Conservation (phyloP, 164 flowering plant genomes). For the Stephania cephalantha region DNA sequence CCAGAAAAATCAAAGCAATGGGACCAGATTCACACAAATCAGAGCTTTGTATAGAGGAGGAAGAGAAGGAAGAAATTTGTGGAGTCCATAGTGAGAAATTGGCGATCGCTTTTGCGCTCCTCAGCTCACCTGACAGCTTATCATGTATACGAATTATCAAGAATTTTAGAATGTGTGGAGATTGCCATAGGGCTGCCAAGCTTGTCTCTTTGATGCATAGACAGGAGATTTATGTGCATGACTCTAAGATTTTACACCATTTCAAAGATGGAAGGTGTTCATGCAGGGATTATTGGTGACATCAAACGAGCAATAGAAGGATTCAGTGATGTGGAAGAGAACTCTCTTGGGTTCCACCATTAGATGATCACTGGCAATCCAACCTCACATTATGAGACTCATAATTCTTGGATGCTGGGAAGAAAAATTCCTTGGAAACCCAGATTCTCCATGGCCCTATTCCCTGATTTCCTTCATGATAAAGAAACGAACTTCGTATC, state of each 20-base stretch:
- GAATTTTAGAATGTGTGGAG: conserved; percentile 21
- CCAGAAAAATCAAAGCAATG: conserved; percentile 7
- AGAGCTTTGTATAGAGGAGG: conserved; percentile 20
- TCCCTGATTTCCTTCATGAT: background rate
- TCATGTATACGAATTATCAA: conserved; percentile 20
- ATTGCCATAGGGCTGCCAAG: conserved; percentile 22
- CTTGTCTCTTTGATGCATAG: conserved; percentile 13
- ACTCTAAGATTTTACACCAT: conserved; percentile 21
- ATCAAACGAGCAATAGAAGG: background rate
- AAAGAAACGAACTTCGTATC: background rate
- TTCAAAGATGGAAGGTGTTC: conserved; percentile 28
- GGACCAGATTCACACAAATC: conserved; percentile 7
- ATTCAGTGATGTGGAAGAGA: background rate
- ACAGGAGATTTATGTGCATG: conserved; percentile 24
- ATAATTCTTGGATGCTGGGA: background rate
- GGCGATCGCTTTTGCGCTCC: conserved; percentile 25
- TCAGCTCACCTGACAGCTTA: conserved; percentile 8
- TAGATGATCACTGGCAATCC: background rate
- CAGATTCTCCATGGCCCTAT: background rate
- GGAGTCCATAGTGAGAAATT: conserved; percentile 29
- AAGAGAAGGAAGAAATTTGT: conserved; percentile 22
- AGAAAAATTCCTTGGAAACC: background rate
- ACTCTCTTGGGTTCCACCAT: background rate
- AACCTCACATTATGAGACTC: background rate
- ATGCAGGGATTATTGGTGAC: conserved; percentile 29